Conservation (phyloP, 768 basidiomycete species). For the Tylopilus rubrobrunneus region DNA sequence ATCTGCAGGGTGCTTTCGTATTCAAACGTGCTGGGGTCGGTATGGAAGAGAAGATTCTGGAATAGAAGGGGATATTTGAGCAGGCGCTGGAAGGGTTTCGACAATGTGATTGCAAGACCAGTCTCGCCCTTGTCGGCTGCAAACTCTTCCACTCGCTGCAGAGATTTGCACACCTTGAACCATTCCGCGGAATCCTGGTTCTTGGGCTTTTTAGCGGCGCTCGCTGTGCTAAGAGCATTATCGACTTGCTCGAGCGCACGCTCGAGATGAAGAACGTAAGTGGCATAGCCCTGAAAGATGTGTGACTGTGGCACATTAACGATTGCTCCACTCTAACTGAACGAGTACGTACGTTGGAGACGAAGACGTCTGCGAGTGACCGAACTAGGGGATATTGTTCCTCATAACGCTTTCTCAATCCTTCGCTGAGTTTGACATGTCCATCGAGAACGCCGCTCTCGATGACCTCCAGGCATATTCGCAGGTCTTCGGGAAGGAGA, state of each 20-base stretch:
- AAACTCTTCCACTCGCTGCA: slow-evolving; percentile 73
- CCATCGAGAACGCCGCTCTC: slow-evolving; percentile 86
- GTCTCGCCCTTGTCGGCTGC: slow-evolving; percentile 90
- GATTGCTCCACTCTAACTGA: slow-evolving; percentile 4
- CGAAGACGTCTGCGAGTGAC: slow-evolving; percentile 93
- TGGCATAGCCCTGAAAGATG: slow-evolving; percentile 90
- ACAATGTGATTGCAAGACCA: slow-evolving; percentile 89
- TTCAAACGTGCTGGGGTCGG: slow-evolving; percentile 95
- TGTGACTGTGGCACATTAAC: slow-evolving; percentile 59
- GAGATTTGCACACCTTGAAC: slow-evolving; percentile 68
- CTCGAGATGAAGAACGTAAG: slow-evolving; percentile 92
- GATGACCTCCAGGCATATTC: slow-evolving; percentile 81
- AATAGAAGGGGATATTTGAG: slow-evolving; percentile 97
- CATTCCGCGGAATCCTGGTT: slow-evolving; percentile 79
- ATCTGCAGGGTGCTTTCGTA: slow-evolving; percentile 95
- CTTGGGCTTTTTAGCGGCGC: slow-evolving; percentile 69
- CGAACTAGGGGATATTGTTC: slow-evolving; percentile 94
- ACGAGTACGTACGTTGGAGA: slow-evolving; percentile 71
- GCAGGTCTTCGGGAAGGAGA: slow-evolving; percentile 83
- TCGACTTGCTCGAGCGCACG: slow-evolving; percentile 86
- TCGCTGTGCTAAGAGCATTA: slow-evolving; percentile 60
- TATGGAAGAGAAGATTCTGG: slow-evolving; percentile 95
- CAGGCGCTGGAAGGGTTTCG: slow-evolving; percentile 95
- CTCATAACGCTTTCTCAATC: slow-evolving; percentile 85
- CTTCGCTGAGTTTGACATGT: slow-evolving; percentile 80